Evolutionary conservation across 1,284 basidiomycete species (phyloP).

Genomic region (Trichosporon sp.): DNA sequence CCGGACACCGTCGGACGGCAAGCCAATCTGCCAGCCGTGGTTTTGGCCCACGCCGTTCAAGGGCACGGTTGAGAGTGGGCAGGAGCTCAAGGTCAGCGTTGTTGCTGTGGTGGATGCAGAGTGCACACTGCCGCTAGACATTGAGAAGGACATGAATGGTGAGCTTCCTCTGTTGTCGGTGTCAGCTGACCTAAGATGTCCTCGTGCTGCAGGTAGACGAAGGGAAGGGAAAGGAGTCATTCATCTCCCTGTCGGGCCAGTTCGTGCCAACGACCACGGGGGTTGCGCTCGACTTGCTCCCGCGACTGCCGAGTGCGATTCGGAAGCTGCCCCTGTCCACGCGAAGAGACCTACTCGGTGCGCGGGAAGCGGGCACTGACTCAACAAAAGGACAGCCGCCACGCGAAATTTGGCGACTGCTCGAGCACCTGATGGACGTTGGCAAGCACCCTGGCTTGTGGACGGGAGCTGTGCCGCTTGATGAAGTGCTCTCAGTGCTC

Average conservation of each 20-base stretch:
- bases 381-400: conserved; percentile 22
- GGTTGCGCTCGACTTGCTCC: conserved; percentile 28
- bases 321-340: conserved; percentile 20
- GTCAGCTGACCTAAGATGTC: conserved; percentile 26
- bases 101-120: conserved; percentile 25
- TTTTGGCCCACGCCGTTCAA: conserved; percentile 34
- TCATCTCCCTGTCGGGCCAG: conserved; percentile 35
- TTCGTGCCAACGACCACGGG: conserved; percentile 32
- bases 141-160: conserved; percentile 38
- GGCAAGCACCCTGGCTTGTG: conserved; percentile 23
- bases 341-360: conserved; percentile 24
- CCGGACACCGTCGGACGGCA: conserved; percentile 28
- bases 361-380: neutral
- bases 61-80: conserved; percentile 26
- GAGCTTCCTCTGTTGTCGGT: neutral
- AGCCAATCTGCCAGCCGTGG: conserved; percentile 36
- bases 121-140: conserved; percentile 5
- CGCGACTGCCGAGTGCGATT: conserved; percentile 24
- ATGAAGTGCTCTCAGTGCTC: conserved; percentile 20
- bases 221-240: conserved; percentile 41
- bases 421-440: conserved; percentile 37
- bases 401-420: conserved; percentile 34
- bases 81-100: conserved; percentile 23
- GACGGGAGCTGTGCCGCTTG: conserved; percentile 10
- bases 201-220: conserved; percentile 35